Base-by-base conservation (phyloP, 371 early-diverging fungal species). In the Mucor sp. region DNA sequence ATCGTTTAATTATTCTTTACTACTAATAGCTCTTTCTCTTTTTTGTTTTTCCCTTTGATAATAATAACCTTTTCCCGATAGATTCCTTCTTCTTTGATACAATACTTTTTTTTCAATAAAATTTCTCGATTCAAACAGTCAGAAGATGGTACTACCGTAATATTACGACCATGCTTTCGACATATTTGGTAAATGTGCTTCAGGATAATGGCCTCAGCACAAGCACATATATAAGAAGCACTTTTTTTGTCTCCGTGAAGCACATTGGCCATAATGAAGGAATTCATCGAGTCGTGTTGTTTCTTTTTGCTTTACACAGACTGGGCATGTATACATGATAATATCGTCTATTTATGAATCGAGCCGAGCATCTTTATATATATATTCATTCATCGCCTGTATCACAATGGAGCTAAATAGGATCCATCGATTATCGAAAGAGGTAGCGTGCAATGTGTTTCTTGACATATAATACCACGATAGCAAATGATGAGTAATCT, bases 1-100 rank as follows among this genome's bases (percentile, higher is more conserved):
- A n/a, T 48, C 44, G 23, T 30, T 41, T 60, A 62, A 58, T 50
- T 62, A 28, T 48, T 33, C 37, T 28, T 64, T 53, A 44, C 56
- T 47, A 61, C 19, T 64, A 63, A 62, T 67, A 61, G 19, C 44
- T 62, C 50, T 61, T 33, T 68, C 58, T 48, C 6, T 6, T 30
- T n/a, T n/a, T n/a, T n/a, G n/a, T 41, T 57, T 41, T 30, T 27
- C 48, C 39, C 28, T 23, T 39, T 41, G 37, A 59, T 50, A 30
- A 23, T 21, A 57, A 27, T 30, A 65, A 15, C 11, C 23, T 57
- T 35, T 25, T 50, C 23, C 12, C 14, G 14, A 53, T 53, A 47
- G 48, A 47, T 23, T 47, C 48, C 23, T 53, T 8, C 11, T 53
- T 27, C 12, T 53, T 56, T 56, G 25, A 23, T 33, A 19, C 23